A percentile compares a stretch with the other conserved stretches of the same genome.
phyloP scores from a whole-genome alignment of 805 yeast genomes.

The Starmerella apis region DNA sequence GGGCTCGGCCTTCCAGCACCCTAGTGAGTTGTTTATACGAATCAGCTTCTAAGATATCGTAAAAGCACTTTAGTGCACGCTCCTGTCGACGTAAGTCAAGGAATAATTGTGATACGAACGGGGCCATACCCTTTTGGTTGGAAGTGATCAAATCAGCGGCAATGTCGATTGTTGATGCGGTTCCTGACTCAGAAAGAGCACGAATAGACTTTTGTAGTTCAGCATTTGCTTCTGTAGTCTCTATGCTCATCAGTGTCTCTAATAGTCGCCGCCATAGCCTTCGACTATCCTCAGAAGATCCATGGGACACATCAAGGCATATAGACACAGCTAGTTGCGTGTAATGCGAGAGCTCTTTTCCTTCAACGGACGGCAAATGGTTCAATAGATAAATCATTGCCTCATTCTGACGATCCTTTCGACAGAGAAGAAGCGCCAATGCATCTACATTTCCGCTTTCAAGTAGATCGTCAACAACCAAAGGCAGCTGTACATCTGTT shows the following conservation, averaged over 20 bases:
- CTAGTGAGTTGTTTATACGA: constrained; percentile 40
- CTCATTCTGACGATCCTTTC: constrained; percentile 25
- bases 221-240: not conserved
- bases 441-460: constrained; percentile 26
- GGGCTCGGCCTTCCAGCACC: constrained; percentile 36
- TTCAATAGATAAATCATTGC: constrained; percentile 30
- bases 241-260: constrained; percentile 32
- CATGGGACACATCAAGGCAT: constrained; percentile 20
- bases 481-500: constrained; percentile 27
- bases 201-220: constrained; percentile 1
- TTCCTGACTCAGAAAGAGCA: constrained; percentile 6
- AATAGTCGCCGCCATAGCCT: constrained; percentile 36
- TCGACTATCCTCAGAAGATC: constrained; percentile 27
- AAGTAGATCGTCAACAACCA: constrained; percentile 27
- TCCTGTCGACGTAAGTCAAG: constrained; percentile 9
- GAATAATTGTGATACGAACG: constrained; percentile 9
- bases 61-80: constrained; percentile 11
- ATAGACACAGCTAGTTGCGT: constrained; percentile 23
- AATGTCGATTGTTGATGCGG: not conserved
- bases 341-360: constrained; percentile 17
- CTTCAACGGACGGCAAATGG: constrained; percentile 17
- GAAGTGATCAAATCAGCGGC: constrained; percentile 6
- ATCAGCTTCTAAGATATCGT: constrained; percentile 42
- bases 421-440: constrained; percentile 25
- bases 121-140: not conserved